Evolutionary conservation across 805 yeast species (phyloP), one percentile per base, ranked within the genome.

Genomic region (Alloascoidea africana): DNA sequence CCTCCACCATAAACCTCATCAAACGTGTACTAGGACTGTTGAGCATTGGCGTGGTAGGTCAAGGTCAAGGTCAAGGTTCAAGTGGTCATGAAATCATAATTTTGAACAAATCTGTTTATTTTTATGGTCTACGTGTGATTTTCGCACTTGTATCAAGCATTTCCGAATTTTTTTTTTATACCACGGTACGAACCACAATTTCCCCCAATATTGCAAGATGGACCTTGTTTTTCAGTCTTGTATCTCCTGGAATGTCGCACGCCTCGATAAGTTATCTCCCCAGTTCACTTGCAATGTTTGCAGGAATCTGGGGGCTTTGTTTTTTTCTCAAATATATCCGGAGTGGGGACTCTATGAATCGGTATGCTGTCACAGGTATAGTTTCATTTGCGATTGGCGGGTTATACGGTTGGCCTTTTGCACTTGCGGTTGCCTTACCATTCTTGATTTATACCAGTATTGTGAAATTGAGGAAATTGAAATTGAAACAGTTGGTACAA

Each of bases 381-480:
- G 33, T 62, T 1, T 66, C 66, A 62, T 60, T 66, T 27, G 55
- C 69, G 15, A 44, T 80, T n/a, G 93, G 86, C 3, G 89, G 89
- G 0, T 49, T 87, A 2, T 44, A 81, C 18, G 96, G 96, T 1
- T 89, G 96, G 96, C 96, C 96, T 1, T 89, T 87, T 54, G 70
- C 78, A 0, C 55, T 83, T 40, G 74, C 68, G 0, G 54, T 85
- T 39, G 74, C 75, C 2, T 44, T 70, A 1, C 91, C 95, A 1
- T 64, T 76, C 39, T 65, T 70, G 14, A 36, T 59, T 1, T 73
- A 60, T 50, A 57, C 49, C 42, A 41, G 52, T 17, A 35, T 3
- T 11, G 47, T 52, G 14, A 27, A 47, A 3, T 38, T 51, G 5
- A n/a, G n/a, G n/a, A n/a, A n/a, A n/a, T 39, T 54, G 17, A 42